These are phyloP conservation scores for Senna siamea DNA, from an alignment of 306 rosid species.

Conservation along the genomic window DNA sequence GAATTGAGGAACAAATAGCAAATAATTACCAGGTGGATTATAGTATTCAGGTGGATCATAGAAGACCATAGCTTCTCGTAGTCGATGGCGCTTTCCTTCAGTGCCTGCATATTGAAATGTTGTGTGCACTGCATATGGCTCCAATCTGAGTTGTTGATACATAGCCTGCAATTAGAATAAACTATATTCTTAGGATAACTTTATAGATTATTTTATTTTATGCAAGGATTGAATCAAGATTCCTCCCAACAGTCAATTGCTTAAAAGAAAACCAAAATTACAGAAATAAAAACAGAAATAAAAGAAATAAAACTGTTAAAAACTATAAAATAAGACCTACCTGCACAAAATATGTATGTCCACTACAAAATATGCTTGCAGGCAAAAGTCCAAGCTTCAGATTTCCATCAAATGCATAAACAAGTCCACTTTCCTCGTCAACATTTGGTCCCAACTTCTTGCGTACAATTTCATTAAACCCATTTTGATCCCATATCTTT, in stretches of 20 bases:
- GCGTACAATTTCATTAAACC: slow-evolving; percentile 75
- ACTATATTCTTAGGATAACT: slow-evolving; percentile 33
- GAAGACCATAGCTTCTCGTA: slow-evolving; percentile 94
- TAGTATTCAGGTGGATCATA: slow-evolving; percentile 87
- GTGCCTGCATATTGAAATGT: slow-evolving; percentile 94
- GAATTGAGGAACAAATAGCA: slow-evolving; percentile 23
- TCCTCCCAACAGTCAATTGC: slow-evolving; percentile 22
- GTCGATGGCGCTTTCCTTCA: slow-evolving; percentile 93
- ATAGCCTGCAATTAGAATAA: slow-evolving; percentile 64
- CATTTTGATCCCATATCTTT: slow-evolving; percentile 94
- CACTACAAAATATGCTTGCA: slow-evolving; percentile 89
- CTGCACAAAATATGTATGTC: slow-evolving; percentile 99
- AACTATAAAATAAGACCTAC: slow-evolving; percentile 46
- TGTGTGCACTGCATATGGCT: slow-evolving; percentile 95
- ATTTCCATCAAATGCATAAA: slow-evolving; percentile 86
- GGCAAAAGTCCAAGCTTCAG: slow-evolving; percentile 92
- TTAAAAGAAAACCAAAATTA: slow-evolving; percentile 30
- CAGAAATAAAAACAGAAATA: slow-evolving; percentile 12
- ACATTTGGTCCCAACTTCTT: slow-evolving; percentile 79
- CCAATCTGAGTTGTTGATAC: slow-evolving; percentile 83
- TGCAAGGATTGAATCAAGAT: slow-evolving; percentile 27
- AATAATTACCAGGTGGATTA: slow-evolving; percentile 70
- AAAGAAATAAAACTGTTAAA: slow-evolving; percentile 3
- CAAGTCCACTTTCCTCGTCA: slow-evolving; percentile 76
- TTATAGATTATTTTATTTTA: slow-evolving; percentile 16